These are phyloP conservation scores for Fraxinus excelsior DNA, from an alignment of 257 asterid species.

Conservation along the genomic window DNA sequence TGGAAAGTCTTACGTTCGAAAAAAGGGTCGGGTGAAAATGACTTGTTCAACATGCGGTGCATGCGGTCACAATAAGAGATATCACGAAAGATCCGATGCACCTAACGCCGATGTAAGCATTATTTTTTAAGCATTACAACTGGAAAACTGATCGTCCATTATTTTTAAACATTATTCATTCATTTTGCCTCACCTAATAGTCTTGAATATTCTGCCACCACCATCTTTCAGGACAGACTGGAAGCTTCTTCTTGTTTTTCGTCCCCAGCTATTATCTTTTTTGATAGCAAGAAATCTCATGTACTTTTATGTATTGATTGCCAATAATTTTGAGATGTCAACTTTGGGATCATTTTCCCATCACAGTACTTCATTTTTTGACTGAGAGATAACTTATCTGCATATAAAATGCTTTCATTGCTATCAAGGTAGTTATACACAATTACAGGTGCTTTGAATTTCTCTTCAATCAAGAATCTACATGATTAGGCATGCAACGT, in stretches of 20 bases:
- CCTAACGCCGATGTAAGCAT: too few species aligned
- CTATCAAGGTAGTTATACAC: conserved; percentile 96
- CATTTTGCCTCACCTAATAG: too few species aligned
- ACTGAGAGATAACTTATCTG: too few species aligned
- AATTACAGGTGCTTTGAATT: conserved; percentile 81
- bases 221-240: neutral
- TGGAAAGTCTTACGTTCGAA: too few species aligned
- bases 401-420: conserved; percentile 94
- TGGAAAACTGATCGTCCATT: too few species aligned
- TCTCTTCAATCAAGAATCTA: conserved; percentile 93
- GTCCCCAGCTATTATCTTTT: neutral
- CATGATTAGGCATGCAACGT: neutral
- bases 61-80: too few species aligned
- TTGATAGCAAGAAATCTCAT: too few species aligned
- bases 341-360: neutral
- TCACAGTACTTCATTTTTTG: neutral
- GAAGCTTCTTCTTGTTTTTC: neutral
- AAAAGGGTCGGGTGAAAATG: too few species aligned
- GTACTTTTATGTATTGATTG: too few species aligned
- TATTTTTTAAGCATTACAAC: too few species aligned
- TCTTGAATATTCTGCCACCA: neutral
- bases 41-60: too few species aligned
- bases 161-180: accelerated
- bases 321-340: neutral
- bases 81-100: too few species aligned